These are phyloP conservation scores for Nepenthes mirabilis DNA, from an alignment of 148 eudicot genomes.

Conservation along the genomic window DNA sequence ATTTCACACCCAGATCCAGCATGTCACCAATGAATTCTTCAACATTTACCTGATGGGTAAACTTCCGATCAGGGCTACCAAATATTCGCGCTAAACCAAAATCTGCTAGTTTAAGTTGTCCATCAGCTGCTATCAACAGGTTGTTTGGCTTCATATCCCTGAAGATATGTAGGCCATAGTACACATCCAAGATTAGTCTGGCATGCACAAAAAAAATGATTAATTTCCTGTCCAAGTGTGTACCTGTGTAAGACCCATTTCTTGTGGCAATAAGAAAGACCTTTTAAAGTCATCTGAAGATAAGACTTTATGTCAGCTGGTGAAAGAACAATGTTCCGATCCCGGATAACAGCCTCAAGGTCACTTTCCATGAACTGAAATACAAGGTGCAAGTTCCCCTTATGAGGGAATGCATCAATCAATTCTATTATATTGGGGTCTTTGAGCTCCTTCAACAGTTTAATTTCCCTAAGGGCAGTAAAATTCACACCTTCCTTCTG, in stretches of 20 bases:
- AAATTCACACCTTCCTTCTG: slow-evolving; percentile 99
- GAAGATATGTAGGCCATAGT: slow-evolving; percentile 7
- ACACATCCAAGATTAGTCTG: slow-evolving; percentile 11
- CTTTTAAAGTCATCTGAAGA: slow-evolving; percentile 86
- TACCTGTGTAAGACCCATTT: slow-evolving; percentile 99
- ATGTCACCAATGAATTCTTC: neutral
- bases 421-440: slow-evolving; percentile 78
- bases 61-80: slow-evolving; percentile 93
- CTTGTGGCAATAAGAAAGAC: slow-evolving; percentile 83
- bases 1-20: neutral
- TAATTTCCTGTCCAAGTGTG: neutral
- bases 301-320: slow-evolving; percentile 85
- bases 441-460: slow-evolving; percentile 82
- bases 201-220: slow-evolving; percentile 2
- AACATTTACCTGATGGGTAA: slow-evolving; percentile 80
- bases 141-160: slow-evolving; percentile 99
- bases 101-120: slow-evolving; percentile 91
- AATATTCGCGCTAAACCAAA: slow-evolving; percentile 95
- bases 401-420: slow-evolving; percentile 91
- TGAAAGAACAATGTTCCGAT: slow-evolving; percentile 80
- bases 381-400: slow-evolving; percentile 89
- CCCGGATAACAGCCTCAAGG: slow-evolving; percentile 94
- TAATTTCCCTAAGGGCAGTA: slow-evolving; percentile 90
- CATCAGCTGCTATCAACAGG: slow-evolving; percentile 69
- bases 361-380: slow-evolving; percentile 99